Conservation (phyloP, 2,329 filamentous ascomycete species). For the Trichoderma sp. region DNA sequence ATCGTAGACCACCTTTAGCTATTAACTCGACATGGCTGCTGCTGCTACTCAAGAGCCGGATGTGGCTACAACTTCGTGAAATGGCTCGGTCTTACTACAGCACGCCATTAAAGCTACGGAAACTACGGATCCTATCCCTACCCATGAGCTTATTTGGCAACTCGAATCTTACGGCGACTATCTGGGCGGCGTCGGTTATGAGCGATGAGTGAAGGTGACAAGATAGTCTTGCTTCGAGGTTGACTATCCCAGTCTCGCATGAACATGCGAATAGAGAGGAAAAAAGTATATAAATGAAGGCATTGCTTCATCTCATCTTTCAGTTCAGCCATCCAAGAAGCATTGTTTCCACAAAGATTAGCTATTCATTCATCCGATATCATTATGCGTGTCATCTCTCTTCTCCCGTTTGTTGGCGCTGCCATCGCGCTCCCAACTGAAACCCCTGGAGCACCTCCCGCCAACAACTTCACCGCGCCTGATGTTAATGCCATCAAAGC, state of each 20-base stretch:
- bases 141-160: not conserved
- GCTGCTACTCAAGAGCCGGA: not conserved
- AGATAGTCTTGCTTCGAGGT: not conserved
- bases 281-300: not conserved
- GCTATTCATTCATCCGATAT: not conserved
- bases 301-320: not conserved
- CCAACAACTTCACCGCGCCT: not conserved
- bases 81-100: not conserved
- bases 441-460: not conserved
- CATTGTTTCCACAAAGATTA: not conserved
- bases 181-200: not conserved
- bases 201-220: not conserved
- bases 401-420: not conserved
- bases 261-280: not conserved
- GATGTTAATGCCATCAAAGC: not conserved
- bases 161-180: not conserved
- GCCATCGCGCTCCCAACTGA: not conserved
- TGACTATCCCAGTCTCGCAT: not conserved
- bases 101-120: not conserved
- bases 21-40: not conserved
- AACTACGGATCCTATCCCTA: not conserved
- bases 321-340: not conserved
- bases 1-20: not conserved
- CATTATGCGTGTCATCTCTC: not conserved
- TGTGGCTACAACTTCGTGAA: not conserved